A percentile compares a stretch with the other conserved stretches of the same genome.
Evolutionary conservation across 148 eudicot genomes (phyloP).

Genomic region (Persicaria tinctoria): DNA sequence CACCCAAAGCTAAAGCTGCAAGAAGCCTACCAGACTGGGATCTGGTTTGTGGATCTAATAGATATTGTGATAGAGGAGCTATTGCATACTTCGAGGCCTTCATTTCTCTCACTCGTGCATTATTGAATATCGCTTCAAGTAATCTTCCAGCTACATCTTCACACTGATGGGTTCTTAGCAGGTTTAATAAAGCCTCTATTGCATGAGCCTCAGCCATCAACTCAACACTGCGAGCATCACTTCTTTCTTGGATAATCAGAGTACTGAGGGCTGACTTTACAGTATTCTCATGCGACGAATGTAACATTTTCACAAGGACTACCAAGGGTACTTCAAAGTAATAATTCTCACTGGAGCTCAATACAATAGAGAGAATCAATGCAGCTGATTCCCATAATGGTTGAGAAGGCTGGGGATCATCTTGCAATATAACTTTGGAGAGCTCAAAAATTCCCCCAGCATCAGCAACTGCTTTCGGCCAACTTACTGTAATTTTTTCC

Average conservation of each 20-base stretch:
- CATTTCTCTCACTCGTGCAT: slow-evolving; percentile 56
- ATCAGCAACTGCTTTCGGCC: slow-evolving; percentile 79
- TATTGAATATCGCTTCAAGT: slow-evolving; percentile 65
- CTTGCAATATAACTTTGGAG: slow-evolving; percentile 65
- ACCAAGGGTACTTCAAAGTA: slow-evolving; percentile 55
- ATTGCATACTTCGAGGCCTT: slow-evolving; percentile 65
- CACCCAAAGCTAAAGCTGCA: slow-evolving; percentile 80
- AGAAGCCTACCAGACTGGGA: slow-evolving; percentile 57
- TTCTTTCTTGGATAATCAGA: slow-evolving; percentile 48
- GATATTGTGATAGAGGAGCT: slow-evolving; percentile 67
- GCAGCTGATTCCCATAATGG: slow-evolving; percentile 77
- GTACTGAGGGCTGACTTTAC: slow-evolving; percentile 51
- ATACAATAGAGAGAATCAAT: slow-evolving; percentile 50
- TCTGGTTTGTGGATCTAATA: slow-evolving; percentile 70
- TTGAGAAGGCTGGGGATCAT: slow-evolving; percentile 60
- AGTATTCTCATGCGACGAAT: slow-evolving; percentile 44
- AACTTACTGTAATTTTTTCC: slow-evolving; percentile 52
- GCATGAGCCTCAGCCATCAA: slow-evolving; percentile 73
- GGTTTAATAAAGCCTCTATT: slow-evolving; percentile 52
- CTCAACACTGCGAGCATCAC: slow-evolving; percentile 50
- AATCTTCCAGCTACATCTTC: slow-evolving; percentile 68
- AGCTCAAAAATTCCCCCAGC: slow-evolving; percentile 76
- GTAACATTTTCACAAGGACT: slow-evolving; percentile 67
- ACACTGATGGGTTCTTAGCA: slow-evolving; percentile 63
- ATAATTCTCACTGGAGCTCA: slow-evolving; percentile 41